phyloP scores from a whole-genome alignment of 163 green algal genomes.

The Chlamydomonas reinhardtii region DNA sequence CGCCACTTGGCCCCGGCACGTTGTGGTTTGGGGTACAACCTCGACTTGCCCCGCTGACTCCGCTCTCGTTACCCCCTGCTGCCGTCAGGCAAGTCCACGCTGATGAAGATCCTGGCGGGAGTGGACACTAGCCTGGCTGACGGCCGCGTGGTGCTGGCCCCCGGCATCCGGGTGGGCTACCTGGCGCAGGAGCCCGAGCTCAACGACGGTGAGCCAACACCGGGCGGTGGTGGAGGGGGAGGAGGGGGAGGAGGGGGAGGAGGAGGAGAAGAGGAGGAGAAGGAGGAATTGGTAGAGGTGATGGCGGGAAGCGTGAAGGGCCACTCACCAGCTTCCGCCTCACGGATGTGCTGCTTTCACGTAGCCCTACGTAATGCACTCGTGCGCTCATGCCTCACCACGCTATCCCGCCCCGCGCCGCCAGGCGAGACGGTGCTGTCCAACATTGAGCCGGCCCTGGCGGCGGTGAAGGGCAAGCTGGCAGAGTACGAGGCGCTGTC shows the following conservation, averaged over 20 bases:
- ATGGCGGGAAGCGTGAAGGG: too few species aligned
- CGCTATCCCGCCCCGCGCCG: too few species aligned
- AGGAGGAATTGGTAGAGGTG: too few species aligned
- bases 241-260: neutral
- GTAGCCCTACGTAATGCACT: too few species aligned
- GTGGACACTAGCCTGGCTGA: conserved; percentile 61
- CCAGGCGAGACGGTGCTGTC: conserved; percentile 72
- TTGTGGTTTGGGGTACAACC: too few species aligned
- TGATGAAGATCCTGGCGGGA: conserved; percentile 86
- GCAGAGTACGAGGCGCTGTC: conserved; percentile 77
- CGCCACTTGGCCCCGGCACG: too few species aligned
- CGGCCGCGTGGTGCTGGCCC: conserved; percentile 67
- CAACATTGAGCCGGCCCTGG: conserved; percentile 75
- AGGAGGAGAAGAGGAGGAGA: too few species aligned
- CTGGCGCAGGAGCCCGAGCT: conserved; percentile 88
- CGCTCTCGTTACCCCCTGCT: too few species aligned
- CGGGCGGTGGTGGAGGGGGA: neutral
- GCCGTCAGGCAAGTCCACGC: conserved; percentile 74
- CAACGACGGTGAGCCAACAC: conserved; percentile 67
- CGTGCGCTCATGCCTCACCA: too few species aligned
- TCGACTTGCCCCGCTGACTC: too few species aligned
- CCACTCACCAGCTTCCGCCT: too few species aligned
- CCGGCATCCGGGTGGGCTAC: conserved; percentile 81
- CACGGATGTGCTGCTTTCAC: too few species aligned
- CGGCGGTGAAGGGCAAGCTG: conserved; percentile 57